Conservation (phyloP, 805 yeast genomes). For the Jamesozyma rosinii region DNA sequence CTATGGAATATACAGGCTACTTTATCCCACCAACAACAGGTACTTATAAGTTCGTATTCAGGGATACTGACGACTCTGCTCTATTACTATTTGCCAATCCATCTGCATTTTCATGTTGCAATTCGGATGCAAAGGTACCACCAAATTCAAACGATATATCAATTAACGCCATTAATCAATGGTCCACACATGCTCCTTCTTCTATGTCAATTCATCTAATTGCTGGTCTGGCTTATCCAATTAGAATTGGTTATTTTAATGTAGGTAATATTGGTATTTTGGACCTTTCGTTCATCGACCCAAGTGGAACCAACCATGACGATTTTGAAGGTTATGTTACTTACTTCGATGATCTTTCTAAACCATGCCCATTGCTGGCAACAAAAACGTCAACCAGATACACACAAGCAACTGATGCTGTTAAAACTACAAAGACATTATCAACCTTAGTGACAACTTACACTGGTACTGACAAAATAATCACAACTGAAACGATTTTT, state of each 20-base stretch:
- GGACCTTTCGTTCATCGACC: background rate
- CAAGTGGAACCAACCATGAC: background rate
- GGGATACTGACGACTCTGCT: constrained; percentile 27
- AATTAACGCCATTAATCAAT: background rate
- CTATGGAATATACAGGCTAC: constrained; percentile 26
- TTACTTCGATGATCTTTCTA: background rate
- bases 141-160: background rate
- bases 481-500: background rate
- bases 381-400: background rate
- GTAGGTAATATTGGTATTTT: background rate
- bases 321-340: background rate
- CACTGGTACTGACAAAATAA: background rate
- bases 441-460: background rate
- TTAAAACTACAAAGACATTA: background rate
- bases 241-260: background rate
- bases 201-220: background rate
- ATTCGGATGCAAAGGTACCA: background rate
- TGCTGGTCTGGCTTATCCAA: background rate
- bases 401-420: background rate
- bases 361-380: background rate
- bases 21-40: constrained; percentile 27
- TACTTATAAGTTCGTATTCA: constrained; percentile 20
- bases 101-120: constrained; percentile 21
- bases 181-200: background rate
- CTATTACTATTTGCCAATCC: constrained; percentile 19